Percentiles rank a stretch among this genome's conserved stretches.
Conservation (phyloP, 2,329 filamentous ascomycete genomes). For the Pseudocercospora macadamiae region DNA sequence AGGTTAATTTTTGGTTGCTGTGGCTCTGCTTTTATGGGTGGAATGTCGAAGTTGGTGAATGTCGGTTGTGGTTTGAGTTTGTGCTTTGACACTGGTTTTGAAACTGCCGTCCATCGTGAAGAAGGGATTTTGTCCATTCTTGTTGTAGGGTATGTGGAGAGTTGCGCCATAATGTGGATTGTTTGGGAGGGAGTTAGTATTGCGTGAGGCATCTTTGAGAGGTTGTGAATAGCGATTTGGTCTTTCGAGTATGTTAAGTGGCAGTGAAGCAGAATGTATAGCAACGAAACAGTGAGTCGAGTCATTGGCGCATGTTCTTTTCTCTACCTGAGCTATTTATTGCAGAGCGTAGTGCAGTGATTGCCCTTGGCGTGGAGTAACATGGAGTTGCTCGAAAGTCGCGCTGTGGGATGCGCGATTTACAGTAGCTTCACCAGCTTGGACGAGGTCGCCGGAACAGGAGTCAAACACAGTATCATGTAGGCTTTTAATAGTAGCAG, state of each 20-base stretch:
- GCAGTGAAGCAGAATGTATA: not conserved
- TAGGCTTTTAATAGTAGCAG: no score
- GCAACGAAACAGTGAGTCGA: no score
- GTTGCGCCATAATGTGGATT: not conserved
- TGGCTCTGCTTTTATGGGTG: not conserved
- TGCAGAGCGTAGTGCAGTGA: not conserved
- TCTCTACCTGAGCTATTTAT: not conserved
- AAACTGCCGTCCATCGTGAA: not conserved
- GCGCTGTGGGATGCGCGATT: constrained; percentile 3
- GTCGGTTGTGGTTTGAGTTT: not conserved
- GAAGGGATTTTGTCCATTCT: not conserved
- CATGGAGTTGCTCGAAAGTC: not conserved
- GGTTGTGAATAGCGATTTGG: no score
- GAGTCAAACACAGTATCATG: no score
- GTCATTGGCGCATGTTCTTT: not conserved
- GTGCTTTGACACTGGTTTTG: not conserved
- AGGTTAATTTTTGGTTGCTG: not conserved
- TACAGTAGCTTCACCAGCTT: not conserved
- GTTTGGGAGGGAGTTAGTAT: not conserved
- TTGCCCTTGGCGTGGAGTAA: not conserved
- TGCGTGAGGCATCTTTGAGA: not conserved
- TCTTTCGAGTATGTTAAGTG: not conserved
- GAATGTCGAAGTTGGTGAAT: not conserved
- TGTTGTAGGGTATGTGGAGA: not conserved
- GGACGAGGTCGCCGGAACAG: not conserved